Percentiles rank a stretch among this genome's conserved stretches.
phyloP scores from a whole-genome alignment of 352 stramenopile genomes.

The Phytopythium vexans region DNA sequence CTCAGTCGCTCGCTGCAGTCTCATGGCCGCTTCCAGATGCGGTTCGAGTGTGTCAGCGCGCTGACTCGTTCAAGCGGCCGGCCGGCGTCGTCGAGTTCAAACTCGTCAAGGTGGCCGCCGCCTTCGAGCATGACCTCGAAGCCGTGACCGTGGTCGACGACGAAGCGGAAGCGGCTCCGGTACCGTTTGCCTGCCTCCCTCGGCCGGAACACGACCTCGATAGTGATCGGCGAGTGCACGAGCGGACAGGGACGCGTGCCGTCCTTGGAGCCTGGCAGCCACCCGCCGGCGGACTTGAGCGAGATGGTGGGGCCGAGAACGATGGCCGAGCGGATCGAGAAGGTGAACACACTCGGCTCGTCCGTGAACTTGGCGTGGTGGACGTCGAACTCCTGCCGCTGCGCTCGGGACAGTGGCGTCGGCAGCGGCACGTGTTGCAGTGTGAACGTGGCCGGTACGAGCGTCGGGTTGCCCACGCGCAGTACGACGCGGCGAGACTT shows the following conservation, averaged over 20 bases:
- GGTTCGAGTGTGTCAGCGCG: slow-evolving; percentile 43
- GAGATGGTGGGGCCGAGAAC: slow-evolving; percentile 55
- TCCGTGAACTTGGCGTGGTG: slow-evolving; percentile 56
- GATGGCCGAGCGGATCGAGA: slow-evolving; percentile 35
- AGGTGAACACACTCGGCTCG: slow-evolving; percentile 60
- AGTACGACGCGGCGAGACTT: slow-evolving; percentile 38
- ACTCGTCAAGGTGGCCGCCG: slow-evolving; percentile 56
- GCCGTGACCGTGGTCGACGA: slow-evolving; percentile 50
- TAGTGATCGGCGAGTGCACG: slow-evolving; percentile 37
- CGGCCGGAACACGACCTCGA: slow-evolving; percentile 54
- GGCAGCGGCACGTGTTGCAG: slow-evolving; percentile 56
- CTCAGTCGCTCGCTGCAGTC: background rate
- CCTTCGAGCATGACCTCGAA: slow-evolving; percentile 77
- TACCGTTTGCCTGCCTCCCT: slow-evolving; percentile 32
- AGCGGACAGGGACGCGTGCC: slow-evolving; percentile 4
- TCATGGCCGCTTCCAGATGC: slow-evolving; percentile 39
- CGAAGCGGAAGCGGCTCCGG: slow-evolving; percentile 65
- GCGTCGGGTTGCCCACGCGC: slow-evolving; percentile 58
- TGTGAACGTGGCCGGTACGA: slow-evolving; percentile 47
- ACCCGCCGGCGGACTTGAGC: slow-evolving; percentile 44
- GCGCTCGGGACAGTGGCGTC: slow-evolving; percentile 46
- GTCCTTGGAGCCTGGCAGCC: slow-evolving; percentile 23
- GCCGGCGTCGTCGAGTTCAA: slow-evolving; percentile 43
- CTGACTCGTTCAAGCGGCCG: slow-evolving; percentile 32
- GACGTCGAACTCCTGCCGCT: slow-evolving; percentile 45